These are phyloP conservation scores for Chenopodium quinoa DNA, from an alignment of 148 eudicot genomes.

Conservation along the genomic window DNA sequence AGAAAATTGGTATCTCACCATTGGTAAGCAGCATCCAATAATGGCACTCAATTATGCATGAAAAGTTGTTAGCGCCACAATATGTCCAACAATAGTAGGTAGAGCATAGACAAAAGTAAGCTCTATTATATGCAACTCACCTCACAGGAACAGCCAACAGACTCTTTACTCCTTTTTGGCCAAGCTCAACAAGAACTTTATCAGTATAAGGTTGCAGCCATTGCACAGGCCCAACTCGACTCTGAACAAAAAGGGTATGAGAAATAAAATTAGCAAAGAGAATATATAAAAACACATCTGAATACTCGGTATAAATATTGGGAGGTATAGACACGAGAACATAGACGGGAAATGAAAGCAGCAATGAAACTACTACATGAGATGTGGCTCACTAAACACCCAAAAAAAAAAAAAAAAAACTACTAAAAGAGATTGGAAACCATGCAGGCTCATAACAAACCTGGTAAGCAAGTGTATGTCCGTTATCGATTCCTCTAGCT, in stretches of 20 bases:
- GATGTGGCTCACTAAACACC: neutral
- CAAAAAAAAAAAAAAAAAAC: neutral
- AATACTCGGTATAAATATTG: neutral
- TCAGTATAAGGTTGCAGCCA: slow-evolving; percentile 99
- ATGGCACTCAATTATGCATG: neutral
- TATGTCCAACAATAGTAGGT: neutral
- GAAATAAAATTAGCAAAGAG: slow-evolving; percentile 5
- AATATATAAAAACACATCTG: neutral
- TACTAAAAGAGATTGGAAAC: neutral
- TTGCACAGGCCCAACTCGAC: slow-evolving; percentile 98
- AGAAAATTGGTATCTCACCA: neutral
- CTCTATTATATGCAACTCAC: slow-evolving; percentile 34
- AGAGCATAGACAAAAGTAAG: neutral
- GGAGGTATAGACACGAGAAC: neutral
- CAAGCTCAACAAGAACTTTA: slow-evolving; percentile 97
- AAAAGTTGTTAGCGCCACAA: neutral
- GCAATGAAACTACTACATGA: neutral
- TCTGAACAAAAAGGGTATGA: slow-evolving; percentile 40
- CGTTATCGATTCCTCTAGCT: slow-evolving; percentile 69
- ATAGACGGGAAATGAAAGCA: neutral
- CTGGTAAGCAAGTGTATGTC: slow-evolving; percentile 93
- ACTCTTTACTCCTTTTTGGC: slow-evolving; percentile 80
- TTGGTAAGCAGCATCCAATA: neutral
- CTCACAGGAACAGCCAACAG: slow-evolving; percentile 96
- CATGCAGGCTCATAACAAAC: slow-evolving; percentile 32